These are phyloP conservation scores for Ampelocalamus luodianensis DNA, from an alignment of 176 grass and related monocot species.

Conservation along the genomic window DNA sequence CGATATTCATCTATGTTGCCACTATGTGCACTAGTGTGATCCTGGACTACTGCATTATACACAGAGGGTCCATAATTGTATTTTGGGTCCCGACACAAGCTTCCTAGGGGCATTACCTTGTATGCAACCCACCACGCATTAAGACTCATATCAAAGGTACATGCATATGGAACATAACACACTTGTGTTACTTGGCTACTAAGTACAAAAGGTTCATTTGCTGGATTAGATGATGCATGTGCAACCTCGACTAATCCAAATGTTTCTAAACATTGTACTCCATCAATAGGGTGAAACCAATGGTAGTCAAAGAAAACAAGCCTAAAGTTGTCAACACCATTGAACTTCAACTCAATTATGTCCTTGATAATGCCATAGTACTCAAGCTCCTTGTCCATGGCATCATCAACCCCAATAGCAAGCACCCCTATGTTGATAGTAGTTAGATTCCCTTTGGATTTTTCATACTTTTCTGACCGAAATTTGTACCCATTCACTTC, in stretches of 20 bases:
- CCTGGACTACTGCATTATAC: too few species aligned
- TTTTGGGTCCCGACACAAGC: too few species aligned
- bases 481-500: conserved; percentile 5
- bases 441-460: neutral
- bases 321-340: neutral
- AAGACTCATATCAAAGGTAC: neutral
- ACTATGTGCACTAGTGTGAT: too few species aligned
- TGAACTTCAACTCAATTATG: too few species aligned
- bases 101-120: neutral
- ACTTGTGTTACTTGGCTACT: neutral
- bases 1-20: too few species aligned
- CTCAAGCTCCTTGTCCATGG: too few species aligned
- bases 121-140: conserved; percentile 7
- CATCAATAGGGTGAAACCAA: neutral
- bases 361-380: too few species aligned
- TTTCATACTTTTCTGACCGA: neutral
- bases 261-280: neutral
- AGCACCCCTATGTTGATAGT: neutral
- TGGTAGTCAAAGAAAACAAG: conserved; percentile 10
- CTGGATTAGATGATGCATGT: too few species aligned
- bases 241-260: neutral
- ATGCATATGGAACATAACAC: neutral
- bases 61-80: too few species aligned
- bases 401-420: neutral
- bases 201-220: too few species aligned